phyloP scores from a whole-genome alignment of 192 early-diverging fungal species.

The Mortierella hygrophila region DNA sequence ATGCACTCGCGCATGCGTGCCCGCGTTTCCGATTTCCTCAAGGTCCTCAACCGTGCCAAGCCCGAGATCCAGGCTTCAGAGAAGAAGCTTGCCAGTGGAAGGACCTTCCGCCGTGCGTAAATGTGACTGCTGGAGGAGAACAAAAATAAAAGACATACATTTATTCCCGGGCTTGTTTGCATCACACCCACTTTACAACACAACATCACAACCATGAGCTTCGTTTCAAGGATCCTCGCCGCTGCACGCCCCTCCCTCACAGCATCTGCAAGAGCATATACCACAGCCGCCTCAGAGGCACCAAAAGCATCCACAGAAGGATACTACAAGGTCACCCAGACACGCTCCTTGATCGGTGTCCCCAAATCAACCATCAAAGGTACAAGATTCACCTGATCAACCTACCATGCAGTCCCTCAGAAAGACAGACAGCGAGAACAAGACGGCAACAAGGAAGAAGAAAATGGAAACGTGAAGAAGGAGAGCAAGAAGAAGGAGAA shows the following conservation, averaged over 20 bases:
- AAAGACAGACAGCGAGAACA: background rate
- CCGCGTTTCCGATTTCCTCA: slow-evolving; percentile 95
- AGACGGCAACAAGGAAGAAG: background rate
- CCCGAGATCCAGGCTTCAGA: slow-evolving; percentile 86
- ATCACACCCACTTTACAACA: background rate
- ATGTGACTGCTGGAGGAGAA: slow-evolving; percentile 10
- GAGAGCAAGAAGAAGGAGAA: background rate
- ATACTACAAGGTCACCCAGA: slow-evolving; percentile 51
- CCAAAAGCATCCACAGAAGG: slow-evolving; percentile 7
- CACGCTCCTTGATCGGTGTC: slow-evolving; percentile 52
- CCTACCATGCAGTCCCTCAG: too few relatives aligned
- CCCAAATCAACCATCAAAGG: slow-evolving; percentile 56
- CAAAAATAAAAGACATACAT: background rate
- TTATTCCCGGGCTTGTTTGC: background rate
- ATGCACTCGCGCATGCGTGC: slow-evolving; percentile 99
- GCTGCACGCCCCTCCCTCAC: slow-evolving; percentile 26
- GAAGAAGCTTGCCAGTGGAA: slow-evolving; percentile 76
- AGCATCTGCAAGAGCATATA: slow-evolving; percentile 28
- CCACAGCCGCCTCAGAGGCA: slow-evolving; percentile 23
- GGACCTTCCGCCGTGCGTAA: slow-evolving; percentile 44
- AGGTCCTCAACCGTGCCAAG: slow-evolving; percentile 98
- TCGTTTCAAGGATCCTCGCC: slow-evolving; percentile 38
- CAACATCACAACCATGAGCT: slow-evolving; percentile 31
- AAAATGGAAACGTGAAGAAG: background rate
- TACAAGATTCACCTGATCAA: background rate